These are phyloP conservation scores for Trapa bicornis DNA, from an alignment of 345 rosid genomes.

Conservation along the genomic window DNA sequence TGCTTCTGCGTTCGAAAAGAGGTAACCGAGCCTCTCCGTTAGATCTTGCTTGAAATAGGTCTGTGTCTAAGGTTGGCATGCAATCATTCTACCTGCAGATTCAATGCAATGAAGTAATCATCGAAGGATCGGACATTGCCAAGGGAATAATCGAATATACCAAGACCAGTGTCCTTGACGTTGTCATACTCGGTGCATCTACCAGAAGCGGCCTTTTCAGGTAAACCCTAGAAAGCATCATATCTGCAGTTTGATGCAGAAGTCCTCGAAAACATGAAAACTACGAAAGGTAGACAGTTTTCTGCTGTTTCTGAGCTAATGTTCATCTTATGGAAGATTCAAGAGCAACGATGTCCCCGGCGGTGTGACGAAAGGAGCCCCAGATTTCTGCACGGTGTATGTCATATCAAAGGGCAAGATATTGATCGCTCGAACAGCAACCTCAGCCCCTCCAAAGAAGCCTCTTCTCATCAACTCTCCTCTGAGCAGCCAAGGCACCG, in stretches of 20 bases:
- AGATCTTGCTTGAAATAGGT: no score
- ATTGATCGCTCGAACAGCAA: constrained; percentile 42
- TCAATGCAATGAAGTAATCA: constrained; percentile 36
- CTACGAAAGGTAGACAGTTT: no score
- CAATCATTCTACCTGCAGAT: constrained; percentile 25
- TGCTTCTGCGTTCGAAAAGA: constrained; percentile 74
- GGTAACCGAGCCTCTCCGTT: constrained; percentile 18
- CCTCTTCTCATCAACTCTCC: constrained; percentile 7
- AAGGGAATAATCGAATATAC: constrained; percentile 48
- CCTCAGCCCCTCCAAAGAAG: constrained; percentile 23
- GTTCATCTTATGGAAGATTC: constrained; percentile 34
- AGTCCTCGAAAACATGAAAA: no score
- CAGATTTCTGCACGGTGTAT: constrained; percentile 66
- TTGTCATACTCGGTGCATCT: constrained; percentile 48
- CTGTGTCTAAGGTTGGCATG: no score
- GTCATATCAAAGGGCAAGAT: constrained; percentile 56
- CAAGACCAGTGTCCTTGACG: constrained; percentile 19
- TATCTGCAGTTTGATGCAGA: no score
- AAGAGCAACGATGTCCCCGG: constrained; percentile 43
- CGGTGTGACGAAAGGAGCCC: constrained; percentile 43
- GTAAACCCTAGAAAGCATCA: constrained; percentile 16
- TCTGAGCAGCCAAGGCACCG: background rate
- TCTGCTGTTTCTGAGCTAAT: background rate
- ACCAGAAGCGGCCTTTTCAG: constrained; percentile 47
- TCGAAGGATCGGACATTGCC: constrained; percentile 42